These are phyloP conservation scores for Nakataea oryzae DNA, from an alignment of 2,329 filamentous ascomycete genomes.

Conservation along the genomic window DNA sequence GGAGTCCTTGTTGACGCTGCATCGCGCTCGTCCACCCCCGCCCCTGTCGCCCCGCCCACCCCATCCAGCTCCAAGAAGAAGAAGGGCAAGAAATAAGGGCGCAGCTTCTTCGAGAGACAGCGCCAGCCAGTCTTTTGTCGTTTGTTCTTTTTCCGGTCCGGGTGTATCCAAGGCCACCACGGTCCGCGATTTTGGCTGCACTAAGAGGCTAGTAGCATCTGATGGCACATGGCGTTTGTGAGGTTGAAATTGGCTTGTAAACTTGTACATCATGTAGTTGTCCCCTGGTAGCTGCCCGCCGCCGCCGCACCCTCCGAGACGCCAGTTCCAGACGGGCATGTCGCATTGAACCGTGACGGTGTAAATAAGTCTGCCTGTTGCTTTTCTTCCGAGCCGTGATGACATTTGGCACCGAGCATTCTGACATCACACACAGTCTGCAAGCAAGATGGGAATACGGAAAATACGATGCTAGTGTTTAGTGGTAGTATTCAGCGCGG, in stretches of 20 bases:
- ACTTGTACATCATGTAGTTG: not conserved
- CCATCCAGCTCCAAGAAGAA: slow-evolving; percentile 45
- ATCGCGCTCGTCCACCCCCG: slow-evolving; percentile 16
- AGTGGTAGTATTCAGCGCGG: not conserved
- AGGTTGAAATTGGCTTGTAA: not conserved
- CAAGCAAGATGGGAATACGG: too few species aligned
- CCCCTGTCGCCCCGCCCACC: slow-evolving; percentile 12
- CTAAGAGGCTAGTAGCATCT: not conserved
- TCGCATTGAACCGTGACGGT: not conserved
- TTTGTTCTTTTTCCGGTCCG: not conserved
- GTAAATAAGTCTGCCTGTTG: not conserved
- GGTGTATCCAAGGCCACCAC: too few species aligned
- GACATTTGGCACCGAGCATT: not conserved
- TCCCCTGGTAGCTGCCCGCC: not conserved
- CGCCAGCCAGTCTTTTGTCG: not conserved
- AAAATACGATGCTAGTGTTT: too few species aligned
- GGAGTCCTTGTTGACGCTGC: slow-evolving; percentile 63
- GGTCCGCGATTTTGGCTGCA: not conserved
- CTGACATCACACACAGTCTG: too few species aligned
- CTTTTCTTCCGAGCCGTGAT: not conserved
- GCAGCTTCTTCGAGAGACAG: not conserved
- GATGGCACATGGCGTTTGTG: not conserved
- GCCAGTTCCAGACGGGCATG: not conserved
- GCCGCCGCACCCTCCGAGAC: not conserved
- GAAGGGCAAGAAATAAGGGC: slow-evolving; percentile 49